Evolutionary conservation across 805 yeast species (phyloP).

Genomic region (Hanseniaspora jakobsenii): DNA sequence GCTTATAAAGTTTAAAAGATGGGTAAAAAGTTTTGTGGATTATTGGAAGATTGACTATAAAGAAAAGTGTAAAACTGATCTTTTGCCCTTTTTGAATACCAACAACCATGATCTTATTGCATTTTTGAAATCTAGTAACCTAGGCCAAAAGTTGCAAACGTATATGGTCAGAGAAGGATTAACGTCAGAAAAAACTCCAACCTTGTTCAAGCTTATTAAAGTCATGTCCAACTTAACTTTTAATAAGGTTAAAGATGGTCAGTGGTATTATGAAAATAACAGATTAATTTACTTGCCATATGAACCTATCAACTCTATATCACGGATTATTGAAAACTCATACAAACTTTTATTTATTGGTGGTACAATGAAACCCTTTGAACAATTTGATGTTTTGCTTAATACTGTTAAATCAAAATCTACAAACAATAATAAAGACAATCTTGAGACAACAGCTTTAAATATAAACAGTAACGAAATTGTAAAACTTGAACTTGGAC

Average conservation of each 20-base stretch:
- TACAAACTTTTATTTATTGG: constrained; percentile 74
- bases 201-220: constrained; percentile 51
- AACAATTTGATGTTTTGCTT: constrained; percentile 38
- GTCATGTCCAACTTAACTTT: constrained; percentile 36
- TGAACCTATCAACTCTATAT: constrained; percentile 65
- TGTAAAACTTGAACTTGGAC: constrained; percentile 60
- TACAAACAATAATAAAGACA: too few relatives aligned
- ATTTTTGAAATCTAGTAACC: constrained; percentile 55
- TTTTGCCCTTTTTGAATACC: constrained; percentile 45
- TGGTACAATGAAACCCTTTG: constrained; percentile 86
- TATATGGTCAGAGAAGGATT: constrained; percentile 35
- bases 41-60: constrained; percentile 34
- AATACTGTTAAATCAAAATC: too few relatives aligned
- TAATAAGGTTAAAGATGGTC: constrained; percentile 44
- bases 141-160: constrained; percentile 72
- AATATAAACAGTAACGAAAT: constrained; percentile 34
- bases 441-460: too few relatives aligned
- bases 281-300: constrained; percentile 55
- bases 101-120: constrained; percentile 56
- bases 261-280: constrained; percentile 44
- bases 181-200: constrained; percentile 29
- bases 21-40: constrained; percentile 39
- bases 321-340: constrained; percentile 50
- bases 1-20: constrained; percentile 47
- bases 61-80: constrained; percentile 42